Evolutionary conservation across 2,329 filamentous ascomycete genomes (phyloP).

Genomic region (Ophiosphaerella narmari): DNA sequence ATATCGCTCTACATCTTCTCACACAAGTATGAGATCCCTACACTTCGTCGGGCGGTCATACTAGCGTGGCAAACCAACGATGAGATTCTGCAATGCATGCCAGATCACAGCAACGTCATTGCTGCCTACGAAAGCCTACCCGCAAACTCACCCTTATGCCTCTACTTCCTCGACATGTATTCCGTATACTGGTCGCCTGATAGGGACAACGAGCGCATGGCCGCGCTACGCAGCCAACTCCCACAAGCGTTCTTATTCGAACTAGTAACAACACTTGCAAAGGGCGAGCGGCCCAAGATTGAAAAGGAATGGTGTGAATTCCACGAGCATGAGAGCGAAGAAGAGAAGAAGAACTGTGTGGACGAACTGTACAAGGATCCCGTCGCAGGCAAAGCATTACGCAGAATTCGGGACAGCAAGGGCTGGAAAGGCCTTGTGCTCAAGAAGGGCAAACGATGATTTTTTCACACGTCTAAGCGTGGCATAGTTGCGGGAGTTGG

Average conservation of each 20-base stretch:
- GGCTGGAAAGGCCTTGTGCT: constrained; percentile 44
- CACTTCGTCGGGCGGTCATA: constrained; percentile 37
- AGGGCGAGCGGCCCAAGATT: constrained; percentile 40
- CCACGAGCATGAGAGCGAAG: constrained; percentile 41
- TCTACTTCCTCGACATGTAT: constrained; percentile 45
- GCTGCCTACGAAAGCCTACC: constrained; percentile 39
- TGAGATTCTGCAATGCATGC: constrained; percentile 43
- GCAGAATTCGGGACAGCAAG: constrained; percentile 41
- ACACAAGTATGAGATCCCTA: constrained; percentile 39
- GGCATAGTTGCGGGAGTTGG: not conserved
- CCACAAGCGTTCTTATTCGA: constrained; percentile 43
- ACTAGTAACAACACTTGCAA: constrained; percentile 38
- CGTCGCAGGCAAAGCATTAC: constrained; percentile 34
- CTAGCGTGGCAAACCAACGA: constrained; percentile 44
- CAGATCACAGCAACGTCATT: constrained; percentile 45
- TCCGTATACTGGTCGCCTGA: constrained; percentile 44
- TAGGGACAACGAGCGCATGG: constrained; percentile 36
- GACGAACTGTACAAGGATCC: constrained; percentile 38
- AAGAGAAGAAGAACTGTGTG: constrained; percentile 39
- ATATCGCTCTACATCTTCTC: constrained; percentile 42
- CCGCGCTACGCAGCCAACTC: constrained; percentile 37
- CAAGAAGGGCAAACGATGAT: constrained; percentile 43
- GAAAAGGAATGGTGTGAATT: constrained; percentile 46
- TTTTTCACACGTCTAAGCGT: not conserved
- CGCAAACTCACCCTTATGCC: constrained; percentile 35